These are phyloP conservation scores for Vickermania ingenoplastis DNA, from an alignment of 208 protist species.

Conservation along the genomic window DNA sequence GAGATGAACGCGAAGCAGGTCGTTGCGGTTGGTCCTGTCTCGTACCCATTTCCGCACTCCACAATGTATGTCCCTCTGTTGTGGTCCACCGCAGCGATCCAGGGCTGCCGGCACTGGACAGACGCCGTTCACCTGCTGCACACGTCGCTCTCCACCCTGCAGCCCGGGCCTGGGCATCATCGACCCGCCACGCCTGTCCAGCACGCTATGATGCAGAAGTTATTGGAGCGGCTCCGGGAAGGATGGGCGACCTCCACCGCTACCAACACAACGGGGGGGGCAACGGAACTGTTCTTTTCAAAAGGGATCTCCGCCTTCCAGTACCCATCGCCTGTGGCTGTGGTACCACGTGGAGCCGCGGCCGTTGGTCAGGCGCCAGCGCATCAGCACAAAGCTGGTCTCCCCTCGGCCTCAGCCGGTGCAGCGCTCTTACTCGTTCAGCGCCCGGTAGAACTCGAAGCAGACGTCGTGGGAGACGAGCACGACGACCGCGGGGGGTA, in stretches of 20 bases:
- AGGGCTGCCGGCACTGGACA: neutral
- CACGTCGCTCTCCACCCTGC: neutral
- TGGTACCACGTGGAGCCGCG: neutral
- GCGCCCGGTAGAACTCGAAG: neutral
- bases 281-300: neutral
- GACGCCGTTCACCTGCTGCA: neutral
- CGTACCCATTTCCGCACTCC: no score
- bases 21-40: no score
- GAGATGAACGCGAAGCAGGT: no score
- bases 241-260: neutral
- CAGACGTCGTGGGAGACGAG: neutral
- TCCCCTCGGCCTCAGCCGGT: neutral
- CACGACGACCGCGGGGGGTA: no score
- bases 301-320: neutral
- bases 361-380: neutral
- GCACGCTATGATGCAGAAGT: neutral
- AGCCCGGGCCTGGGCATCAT: neutral
- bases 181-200: neutral
- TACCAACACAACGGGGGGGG: neutral
- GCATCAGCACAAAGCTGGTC: neutral
- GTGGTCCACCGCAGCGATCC: neutral
- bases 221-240: neutral
- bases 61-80: neutral
- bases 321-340: neutral
- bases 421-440: neutral